Evolutionary conservation across 345 rosid genomes (phyloP).

Genomic region (Aquilaria sinensis): DNA sequence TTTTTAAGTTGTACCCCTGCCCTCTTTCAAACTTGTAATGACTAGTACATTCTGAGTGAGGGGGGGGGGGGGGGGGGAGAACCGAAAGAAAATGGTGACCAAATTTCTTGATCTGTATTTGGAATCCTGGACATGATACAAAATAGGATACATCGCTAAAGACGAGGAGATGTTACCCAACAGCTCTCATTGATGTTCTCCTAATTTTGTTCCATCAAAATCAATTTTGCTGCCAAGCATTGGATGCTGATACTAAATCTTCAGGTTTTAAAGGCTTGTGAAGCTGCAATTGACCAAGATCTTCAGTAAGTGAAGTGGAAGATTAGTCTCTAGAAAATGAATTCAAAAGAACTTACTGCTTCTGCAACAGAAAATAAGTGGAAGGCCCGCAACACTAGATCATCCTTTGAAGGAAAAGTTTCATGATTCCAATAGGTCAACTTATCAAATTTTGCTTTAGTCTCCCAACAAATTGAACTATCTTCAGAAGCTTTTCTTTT

Average conservation of each 20-base stretch:
- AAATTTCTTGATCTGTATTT: neutral
- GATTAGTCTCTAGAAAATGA: neutral
- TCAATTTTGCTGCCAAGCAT: conserved; percentile 16
- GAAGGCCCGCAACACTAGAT: conserved; percentile 60
- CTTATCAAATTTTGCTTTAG: conserved; percentile 61
- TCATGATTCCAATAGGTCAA: conserved; percentile 91
- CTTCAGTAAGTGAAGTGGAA: neutral
- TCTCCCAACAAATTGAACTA: conserved; percentile 53
- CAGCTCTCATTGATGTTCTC: too few relatives aligned
- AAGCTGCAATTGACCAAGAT: conserved; percentile 39
- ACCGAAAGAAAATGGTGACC: too few relatives aligned
- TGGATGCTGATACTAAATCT: conserved; percentile 43
- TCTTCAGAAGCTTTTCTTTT: conserved; percentile 45
- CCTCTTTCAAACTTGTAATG: too few relatives aligned
- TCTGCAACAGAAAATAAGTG: conserved; percentile 73
- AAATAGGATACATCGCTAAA: neutral
- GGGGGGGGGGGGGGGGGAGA: too few relatives aligned
- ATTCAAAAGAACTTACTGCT: conserved; percentile 43
- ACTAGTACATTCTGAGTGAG: too few relatives aligned
- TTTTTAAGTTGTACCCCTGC: too few relatives aligned
- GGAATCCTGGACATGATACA: neutral
- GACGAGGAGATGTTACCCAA: neutral
- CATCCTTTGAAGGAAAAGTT: conserved; percentile 66
- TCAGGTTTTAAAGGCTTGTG: conserved; percentile 63
- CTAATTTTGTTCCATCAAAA: neutral